Conservation (phyloP, 108 stramenopile species). For the Cylindrotheca fusiformis region DNA sequence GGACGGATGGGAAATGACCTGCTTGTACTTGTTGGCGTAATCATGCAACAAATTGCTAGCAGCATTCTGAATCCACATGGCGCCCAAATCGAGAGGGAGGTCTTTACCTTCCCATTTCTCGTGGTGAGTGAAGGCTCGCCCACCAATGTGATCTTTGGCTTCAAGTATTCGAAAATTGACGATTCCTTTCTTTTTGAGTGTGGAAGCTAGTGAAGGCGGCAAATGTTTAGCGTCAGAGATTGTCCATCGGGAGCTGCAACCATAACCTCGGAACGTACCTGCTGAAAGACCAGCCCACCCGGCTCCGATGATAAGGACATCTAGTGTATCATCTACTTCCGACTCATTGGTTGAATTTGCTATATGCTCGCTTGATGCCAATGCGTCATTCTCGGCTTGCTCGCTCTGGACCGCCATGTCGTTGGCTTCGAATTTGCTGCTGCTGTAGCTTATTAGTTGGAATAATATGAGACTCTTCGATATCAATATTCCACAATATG, state of each 20-base stretch:
- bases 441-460: too few species aligned
- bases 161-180: slow-evolving; percentile 21
- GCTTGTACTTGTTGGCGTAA: background rate
- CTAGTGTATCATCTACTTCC: background rate
- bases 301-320: slow-evolving; percentile 33
- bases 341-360: too few species aligned
- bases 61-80: background rate
- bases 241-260: background rate
- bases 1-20: background rate
- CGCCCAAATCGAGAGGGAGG: background rate
- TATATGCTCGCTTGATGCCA: too few species aligned
- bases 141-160: slow-evolving; percentile 26
- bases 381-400: too few species aligned
- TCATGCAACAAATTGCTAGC: background rate
- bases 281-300: slow-evolving; percentile 36
- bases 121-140: slow-evolving; percentile 12
- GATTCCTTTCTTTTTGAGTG: background rate
- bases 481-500: too few species aligned
- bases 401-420: too few species aligned
- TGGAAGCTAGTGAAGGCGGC: background rate
- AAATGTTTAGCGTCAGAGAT: background rate
- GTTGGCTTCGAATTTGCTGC: too few species aligned
- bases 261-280: slow-evolving; percentile 8
- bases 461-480: too few species aligned
- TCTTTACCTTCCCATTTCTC: background rate